Evolutionary conservation across 2,329 filamentous ascomycete genomes (phyloP).

Genomic region (Cercospora sp.): DNA sequence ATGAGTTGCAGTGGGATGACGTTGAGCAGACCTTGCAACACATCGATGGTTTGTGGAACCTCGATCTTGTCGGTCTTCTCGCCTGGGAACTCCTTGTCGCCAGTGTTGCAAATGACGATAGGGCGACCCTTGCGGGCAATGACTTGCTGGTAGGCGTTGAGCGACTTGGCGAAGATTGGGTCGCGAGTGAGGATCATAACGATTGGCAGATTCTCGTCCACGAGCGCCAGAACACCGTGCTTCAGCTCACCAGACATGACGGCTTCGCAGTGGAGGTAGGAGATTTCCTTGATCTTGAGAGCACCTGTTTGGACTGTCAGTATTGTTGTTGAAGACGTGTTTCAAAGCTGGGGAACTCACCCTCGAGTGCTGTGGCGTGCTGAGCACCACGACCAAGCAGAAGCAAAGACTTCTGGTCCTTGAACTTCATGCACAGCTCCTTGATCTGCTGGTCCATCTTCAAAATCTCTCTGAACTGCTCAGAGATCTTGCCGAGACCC

Average conservation of each 20-base stretch:
- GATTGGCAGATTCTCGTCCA: slow-evolving; percentile 97
- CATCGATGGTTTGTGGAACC: slow-evolving; percentile 92
- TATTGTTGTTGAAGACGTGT: slow-evolving; percentile 27
- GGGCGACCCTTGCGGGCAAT: slow-evolving; percentile 94
- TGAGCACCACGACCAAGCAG: slow-evolving; percentile 93
- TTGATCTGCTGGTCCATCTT: slow-evolving; percentile 93
- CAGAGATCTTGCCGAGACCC: slow-evolving; percentile 81
- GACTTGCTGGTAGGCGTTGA: slow-evolving; percentile 99
- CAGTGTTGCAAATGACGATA: slow-evolving; percentile 95
- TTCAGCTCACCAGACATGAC: slow-evolving; percentile 99
- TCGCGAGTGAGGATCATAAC: slow-evolving; percentile 99
- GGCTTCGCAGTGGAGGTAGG: slow-evolving; percentile 98
- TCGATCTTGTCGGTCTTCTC: slow-evolving; percentile 95
- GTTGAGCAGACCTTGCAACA: slow-evolving; percentile 93
- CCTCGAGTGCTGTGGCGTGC: slow-evolving; percentile 95
- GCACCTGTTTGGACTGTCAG: slow-evolving; percentile 56
- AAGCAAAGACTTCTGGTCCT: slow-evolving; percentile 94
- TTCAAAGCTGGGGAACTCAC: slow-evolving; percentile 39
- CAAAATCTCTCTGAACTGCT: slow-evolving; percentile 88
- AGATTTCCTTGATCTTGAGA: slow-evolving; percentile 99
- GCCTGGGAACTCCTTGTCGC: slow-evolving; percentile 83
- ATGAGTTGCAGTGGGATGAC: slow-evolving; percentile 97
- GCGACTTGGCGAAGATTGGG: slow-evolving; percentile 95
- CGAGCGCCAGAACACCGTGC: slow-evolving; percentile 94
- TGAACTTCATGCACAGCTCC: slow-evolving; percentile 88